These are phyloP conservation scores for Paxillus rubicundulus DNA, from an alignment of 768 basidiomycete genomes.

Conservation along the genomic window DNA sequence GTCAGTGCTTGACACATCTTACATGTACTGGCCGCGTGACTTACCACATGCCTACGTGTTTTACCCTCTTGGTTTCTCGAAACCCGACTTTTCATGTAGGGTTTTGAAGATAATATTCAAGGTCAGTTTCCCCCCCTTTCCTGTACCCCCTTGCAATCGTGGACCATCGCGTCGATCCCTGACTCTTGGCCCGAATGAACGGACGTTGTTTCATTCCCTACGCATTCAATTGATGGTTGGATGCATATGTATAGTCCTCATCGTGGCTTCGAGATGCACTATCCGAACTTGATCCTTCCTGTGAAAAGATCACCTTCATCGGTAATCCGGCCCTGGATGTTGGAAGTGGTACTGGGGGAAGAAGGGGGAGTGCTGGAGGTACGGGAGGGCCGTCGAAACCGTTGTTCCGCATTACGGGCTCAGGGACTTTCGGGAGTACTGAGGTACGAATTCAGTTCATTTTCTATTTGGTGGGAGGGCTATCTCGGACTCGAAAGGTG, in stretches of 20 bases:
- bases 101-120: conserved; percentile 84
- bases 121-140: conserved; percentile 35
- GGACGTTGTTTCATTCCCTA: background rate
- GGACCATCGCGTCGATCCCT: background rate
- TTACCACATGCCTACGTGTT: conserved; percentile 3
- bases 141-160: background rate
- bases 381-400: conserved; percentile 36
- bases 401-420: conserved; percentile 77
- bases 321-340: conserved; percentile 57
- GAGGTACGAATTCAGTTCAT: conserved; percentile 49
- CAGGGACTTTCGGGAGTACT: conserved; percentile 80
- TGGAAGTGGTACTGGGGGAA: conserved; percentile 7
- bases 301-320: conserved; percentile 80
- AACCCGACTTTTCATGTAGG: conserved; percentile 34
- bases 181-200: background rate
- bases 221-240: background rate
- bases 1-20: conserved; percentile 32
- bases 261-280: conserved; percentile 94
- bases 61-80: background rate
- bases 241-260: conserved; percentile 49
- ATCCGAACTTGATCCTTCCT: conserved; percentile 86
- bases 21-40: conserved; percentile 1
- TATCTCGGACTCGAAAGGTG: background rate
- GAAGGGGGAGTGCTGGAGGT: conserved; percentile 10
- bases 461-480: background rate